These are phyloP conservation scores for Seiridium unicorne DNA, from an alignment of 2,329 filamentous ascomycete species.

Conservation along the genomic window DNA sequence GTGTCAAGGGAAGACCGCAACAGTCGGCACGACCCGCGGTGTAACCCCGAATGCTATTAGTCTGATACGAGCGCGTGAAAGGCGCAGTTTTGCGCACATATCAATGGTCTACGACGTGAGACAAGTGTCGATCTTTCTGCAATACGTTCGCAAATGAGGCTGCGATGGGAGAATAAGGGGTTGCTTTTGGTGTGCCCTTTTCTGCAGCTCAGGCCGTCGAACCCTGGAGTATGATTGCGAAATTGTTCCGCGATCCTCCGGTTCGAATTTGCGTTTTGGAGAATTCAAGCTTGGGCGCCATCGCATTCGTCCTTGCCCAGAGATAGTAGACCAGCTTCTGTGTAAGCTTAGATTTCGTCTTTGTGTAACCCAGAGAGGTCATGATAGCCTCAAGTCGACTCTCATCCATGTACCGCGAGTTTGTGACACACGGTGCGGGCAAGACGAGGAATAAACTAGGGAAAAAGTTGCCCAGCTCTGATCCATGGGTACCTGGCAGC, in stretches of 20 bases:
- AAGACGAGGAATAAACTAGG: constrained; percentile 86
- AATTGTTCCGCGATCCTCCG: constrained; percentile 82
- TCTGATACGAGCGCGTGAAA: too few species aligned
- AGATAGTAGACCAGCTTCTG: constrained; percentile 86
- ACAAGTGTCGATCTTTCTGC: neutral
- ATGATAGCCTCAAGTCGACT: constrained; percentile 69
- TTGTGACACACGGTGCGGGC: constrained; percentile 81
- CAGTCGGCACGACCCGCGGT: too few species aligned
- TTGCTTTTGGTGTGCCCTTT: neutral
- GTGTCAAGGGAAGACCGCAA: too few species aligned
- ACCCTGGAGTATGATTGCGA: constrained; percentile 67
- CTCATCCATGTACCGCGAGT: constrained; percentile 87
- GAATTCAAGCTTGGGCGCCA: constrained; percentile 37
- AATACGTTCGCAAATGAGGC: neutral
- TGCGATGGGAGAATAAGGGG: neutral
- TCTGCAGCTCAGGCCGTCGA: constrained; percentile 15
- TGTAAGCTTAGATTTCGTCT: constrained; percentile 68
- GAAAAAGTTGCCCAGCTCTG: constrained; percentile 37
- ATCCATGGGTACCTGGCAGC: constrained; percentile 20
- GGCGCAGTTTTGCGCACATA: too few species aligned
- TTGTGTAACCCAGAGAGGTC: constrained; percentile 69
- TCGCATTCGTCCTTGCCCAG: constrained; percentile 56
- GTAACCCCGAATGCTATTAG: too few species aligned
- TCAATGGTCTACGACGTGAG: too few species aligned
- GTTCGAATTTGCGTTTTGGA: constrained; percentile 76